A percentile compares a stretch with the other conserved stretches of the same genome.
phyloP scores from a whole-genome alignment of 2,329 filamentous ascomycete genomes.

The Epichloe typhina region DNA sequence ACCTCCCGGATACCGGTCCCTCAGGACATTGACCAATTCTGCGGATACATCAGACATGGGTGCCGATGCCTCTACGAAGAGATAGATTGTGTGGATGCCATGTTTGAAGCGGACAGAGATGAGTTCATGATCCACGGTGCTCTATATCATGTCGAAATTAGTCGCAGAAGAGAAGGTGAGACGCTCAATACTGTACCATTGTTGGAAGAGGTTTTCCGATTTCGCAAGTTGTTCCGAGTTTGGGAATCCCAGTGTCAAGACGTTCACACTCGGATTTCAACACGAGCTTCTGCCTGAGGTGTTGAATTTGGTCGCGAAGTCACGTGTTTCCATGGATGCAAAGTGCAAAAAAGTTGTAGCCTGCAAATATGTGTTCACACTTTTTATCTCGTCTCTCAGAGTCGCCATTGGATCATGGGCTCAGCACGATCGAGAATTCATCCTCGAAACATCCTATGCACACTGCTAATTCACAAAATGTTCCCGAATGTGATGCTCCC shows the following conservation, averaged over 20 bases:
- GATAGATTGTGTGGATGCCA: constrained; percentile 55
- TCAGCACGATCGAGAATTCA: no score
- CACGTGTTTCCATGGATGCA: neutral
- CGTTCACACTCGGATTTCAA: neutral
- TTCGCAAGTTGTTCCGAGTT: neutral
- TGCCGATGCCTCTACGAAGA: constrained; percentile 47
- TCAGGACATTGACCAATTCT: constrained; percentile 45
- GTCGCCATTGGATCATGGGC: no score
- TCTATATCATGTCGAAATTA: neutral
- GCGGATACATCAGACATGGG: constrained; percentile 43
- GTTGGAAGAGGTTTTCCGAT: neutral
- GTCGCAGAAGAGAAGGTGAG: neutral
- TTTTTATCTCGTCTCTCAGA: no score
- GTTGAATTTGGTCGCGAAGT: neutral
- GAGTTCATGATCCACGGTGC: constrained; percentile 30
- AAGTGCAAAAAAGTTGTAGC: no score
- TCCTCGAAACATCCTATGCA: no score
- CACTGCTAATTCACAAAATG: no score
- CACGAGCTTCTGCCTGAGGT: neutral
- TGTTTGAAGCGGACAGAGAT: constrained; percentile 61
- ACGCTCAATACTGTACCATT: neutral
- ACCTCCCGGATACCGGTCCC: constrained; percentile 41
- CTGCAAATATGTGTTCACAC: no score
- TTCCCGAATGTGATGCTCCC: no score
- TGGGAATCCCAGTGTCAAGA: neutral